Base-by-base conservation (phyloP, 2,329 filamentous ascomycete species). In the Teratosphaeria epicoccoides region DNA sequence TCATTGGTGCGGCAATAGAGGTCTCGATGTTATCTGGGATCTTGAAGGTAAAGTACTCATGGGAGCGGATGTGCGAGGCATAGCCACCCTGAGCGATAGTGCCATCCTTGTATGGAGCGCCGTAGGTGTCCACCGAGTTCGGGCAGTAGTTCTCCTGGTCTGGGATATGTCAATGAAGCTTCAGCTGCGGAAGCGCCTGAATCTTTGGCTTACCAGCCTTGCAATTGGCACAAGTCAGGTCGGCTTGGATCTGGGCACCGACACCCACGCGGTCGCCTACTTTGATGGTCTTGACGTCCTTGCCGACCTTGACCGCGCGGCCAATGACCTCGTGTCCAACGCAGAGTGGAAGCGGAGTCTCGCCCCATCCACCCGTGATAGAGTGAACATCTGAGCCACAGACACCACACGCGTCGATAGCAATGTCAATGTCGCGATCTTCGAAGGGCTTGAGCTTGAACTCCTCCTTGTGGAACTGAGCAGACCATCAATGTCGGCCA, bases 361-460 rank as follows among this genome's bases (percentile, higher is more conserved):
- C 79, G 53, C 80, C 82, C 83, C 83, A 87, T 55, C 83, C 82
- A 50, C 74, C 74, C 51, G 24, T 54, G 43, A 53, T 74, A 57
- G 69, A 75, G 66, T 76, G 73, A 25, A 75, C 63, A 56, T 76
- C 73, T 40, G 69, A 72, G 48, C 70, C 72, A 66, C 74, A 77
- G 51, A 77, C 74, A 64, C 87, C 86, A 64, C 87, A 91, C 66
- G 80, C 83, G 59, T 89, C 83, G 63, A 95, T 84, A 75, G 90
- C 85, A 71, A 95, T 81, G 67, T 95, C 88, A 62, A 95, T 81
- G 66, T 95, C 88, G 70, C 87, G 79, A 67, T 90, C 87, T 58
- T 84, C 87, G 67, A 94, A 94, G 17, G 86, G 85, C 74, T 94
- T 93, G 53, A 90, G 82, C 61, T 83, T 79, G 74, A 88, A 88